phyloP scores from a whole-genome alignment of 2,329 filamentous ascomycete species.

The Cryoendolithus antarcticus region DNA sequence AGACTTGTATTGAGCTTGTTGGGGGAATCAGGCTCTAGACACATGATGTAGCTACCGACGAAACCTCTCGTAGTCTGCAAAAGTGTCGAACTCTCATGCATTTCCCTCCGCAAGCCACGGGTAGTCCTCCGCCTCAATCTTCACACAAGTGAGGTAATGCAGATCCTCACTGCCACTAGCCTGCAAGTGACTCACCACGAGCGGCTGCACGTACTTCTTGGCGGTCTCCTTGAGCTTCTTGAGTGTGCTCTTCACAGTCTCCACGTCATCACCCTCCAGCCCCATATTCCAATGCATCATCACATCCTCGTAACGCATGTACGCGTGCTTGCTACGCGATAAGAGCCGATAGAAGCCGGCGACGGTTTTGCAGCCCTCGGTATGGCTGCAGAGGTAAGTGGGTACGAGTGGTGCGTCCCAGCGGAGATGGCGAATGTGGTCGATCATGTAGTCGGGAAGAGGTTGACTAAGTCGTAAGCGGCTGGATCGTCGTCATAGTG shows the following conservation, averaged over 20 bases:
- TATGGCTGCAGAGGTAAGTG: slow-evolving; percentile 6
- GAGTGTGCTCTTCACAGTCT: slow-evolving; percentile 6
- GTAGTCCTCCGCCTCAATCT: slow-evolving; percentile 17
- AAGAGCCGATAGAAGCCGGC: slow-evolving; percentile 21
- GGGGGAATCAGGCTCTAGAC: slow-evolving; percentile 2
- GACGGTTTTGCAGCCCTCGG: neutral
- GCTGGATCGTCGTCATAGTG: slow-evolving; percentile 7
- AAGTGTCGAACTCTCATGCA: no score
- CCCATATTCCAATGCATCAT: slow-evolving; percentile 7
- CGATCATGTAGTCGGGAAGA: slow-evolving; percentile 20
- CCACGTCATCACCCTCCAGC: slow-evolving; percentile 4
- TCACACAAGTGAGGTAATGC: slow-evolving; percentile 25
- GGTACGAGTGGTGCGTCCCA: neutral
- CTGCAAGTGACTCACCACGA: slow-evolving; percentile 11
- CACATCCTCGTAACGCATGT: slow-evolving; percentile 18
- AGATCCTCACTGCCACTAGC: slow-evolving; percentile 9
- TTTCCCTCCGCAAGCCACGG: slow-evolving; percentile 14
- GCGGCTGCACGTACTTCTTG: slow-evolving; percentile 19
- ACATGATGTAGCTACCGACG: no score
- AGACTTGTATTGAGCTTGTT: slow-evolving; percentile 44
- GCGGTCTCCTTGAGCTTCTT: slow-evolving; percentile 19
- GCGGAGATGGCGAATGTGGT: slow-evolving; percentile 9
- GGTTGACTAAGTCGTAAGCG: slow-evolving; percentile 20
- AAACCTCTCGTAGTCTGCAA: no score
- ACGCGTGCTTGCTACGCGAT: slow-evolving; percentile 16